phyloP scores from a whole-genome alignment of 331 rosid species.

The Telfairia occidentalis region DNA sequence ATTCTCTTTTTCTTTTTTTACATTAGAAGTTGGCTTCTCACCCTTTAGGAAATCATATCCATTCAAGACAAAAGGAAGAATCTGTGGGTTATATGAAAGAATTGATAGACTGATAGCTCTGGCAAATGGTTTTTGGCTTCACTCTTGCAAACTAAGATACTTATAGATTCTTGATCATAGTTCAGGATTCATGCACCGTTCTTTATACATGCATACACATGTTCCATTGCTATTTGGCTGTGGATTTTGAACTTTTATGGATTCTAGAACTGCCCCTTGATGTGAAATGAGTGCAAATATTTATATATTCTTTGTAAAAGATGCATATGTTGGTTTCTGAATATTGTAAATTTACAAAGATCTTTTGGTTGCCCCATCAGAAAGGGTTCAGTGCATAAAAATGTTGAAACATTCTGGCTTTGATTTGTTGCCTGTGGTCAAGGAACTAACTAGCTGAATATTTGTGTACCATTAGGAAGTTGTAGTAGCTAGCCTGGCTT shows the following conservation, averaged over 20 bases:
- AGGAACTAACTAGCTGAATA: not conserved
- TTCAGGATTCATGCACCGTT: not conserved
- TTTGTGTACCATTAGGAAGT: not conserved
- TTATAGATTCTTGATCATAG: not conserved
- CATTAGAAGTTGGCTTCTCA: not conserved
- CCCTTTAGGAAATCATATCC: not conserved
- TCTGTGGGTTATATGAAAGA: not conserved
- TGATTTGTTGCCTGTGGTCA: not conserved
- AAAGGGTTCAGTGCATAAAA: not conserved
- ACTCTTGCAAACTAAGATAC: not conserved
- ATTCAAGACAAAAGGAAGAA: not conserved
- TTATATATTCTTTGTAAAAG: not conserved
- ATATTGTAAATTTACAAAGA: not conserved
- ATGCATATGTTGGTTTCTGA: not conserved
- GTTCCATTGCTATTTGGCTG: not conserved
- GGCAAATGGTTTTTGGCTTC: not conserved
- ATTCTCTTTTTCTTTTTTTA: not conserved
- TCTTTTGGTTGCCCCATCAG: not conserved
- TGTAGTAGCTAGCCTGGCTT: not conserved
- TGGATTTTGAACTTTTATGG: not conserved
- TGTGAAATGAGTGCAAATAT: not conserved
- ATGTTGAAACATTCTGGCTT: not conserved
- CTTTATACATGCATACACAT: not conserved
- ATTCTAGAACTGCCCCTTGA: not conserved
- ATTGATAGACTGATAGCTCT: not conserved